A percentile compares a stretch with the other conserved stretches of the same genome.
Conservation (phyloP, 306 rosid species). For the Cucurbita pepo region DNA sequence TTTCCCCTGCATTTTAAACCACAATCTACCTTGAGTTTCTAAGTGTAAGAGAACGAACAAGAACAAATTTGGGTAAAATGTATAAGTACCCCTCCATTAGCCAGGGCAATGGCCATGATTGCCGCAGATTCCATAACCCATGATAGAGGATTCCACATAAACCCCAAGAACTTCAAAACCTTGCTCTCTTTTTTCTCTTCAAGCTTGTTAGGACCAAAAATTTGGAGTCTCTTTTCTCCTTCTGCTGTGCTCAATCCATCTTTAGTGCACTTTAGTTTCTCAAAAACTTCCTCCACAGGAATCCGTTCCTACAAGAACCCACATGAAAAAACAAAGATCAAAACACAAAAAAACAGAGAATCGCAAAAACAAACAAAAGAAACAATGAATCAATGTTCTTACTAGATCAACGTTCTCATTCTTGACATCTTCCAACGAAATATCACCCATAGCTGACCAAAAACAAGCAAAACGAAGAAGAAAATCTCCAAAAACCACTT, state of each 20-base stretch:
- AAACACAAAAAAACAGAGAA: neutral
- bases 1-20: constrained; percentile 33
- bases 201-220: constrained; percentile 69
- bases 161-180: constrained; percentile 67
- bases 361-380: neutral
- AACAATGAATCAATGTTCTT: constrained; percentile 4
- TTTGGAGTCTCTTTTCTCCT: constrained; percentile 51
- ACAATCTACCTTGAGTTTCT: neutral
- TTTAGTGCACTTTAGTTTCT: constrained; percentile 46
- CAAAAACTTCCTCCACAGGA: constrained; percentile 67
- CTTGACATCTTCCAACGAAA: constrained; percentile 50
- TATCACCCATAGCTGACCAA: constrained; percentile 30
- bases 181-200: constrained; percentile 82
- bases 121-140: constrained; percentile 97
- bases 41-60: neutral
- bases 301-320: constrained; percentile 40
- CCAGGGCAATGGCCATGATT: constrained; percentile 72
- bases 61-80: neutral
- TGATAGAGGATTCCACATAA: constrained; percentile 92
- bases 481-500: neutral
- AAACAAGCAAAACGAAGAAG: neutral
- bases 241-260: constrained; percentile 47
- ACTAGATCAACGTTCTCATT: constrained; percentile 66
- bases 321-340: neutral
- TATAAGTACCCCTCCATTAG: constrained; percentile 68